phyloP scores from a whole-genome alignment of 2,329 filamentous ascomycete species.

The Cladosporium sphaerospermum region DNA sequence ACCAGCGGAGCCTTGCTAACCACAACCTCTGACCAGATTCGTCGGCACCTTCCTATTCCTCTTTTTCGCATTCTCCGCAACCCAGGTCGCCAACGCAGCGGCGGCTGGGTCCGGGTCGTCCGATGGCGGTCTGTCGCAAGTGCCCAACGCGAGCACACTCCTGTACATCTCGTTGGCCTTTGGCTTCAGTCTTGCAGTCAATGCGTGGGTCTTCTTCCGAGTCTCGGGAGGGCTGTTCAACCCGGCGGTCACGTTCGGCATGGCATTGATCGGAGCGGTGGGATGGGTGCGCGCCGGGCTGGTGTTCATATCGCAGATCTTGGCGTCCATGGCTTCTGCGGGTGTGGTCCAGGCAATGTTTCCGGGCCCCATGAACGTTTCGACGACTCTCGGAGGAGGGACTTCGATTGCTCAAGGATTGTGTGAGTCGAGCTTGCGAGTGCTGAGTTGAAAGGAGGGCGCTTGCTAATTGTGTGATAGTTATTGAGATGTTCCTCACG shows the following conservation, averaged over 20 bases:
- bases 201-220: conserved; percentile 41
- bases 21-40: conserved; percentile 19
- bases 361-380: conserved; percentile 40
- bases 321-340: conserved; percentile 41
- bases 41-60: conserved; percentile 43
- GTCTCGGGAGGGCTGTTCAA: conserved; percentile 37
- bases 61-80: conserved; percentile 36
- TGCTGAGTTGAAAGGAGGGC: background rate
- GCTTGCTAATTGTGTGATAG: conserved; percentile 13
- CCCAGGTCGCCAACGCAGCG: conserved; percentile 36
- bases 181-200: conserved; percentile 39
- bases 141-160: conserved; percentile 31
- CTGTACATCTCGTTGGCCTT: conserved; percentile 37
- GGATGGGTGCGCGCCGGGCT: conserved; percentile 38
- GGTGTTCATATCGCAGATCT: conserved; percentile 40
- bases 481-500: conserved; percentile 47
- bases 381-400: conserved; percentile 37
- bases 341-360: conserved; percentile 40
- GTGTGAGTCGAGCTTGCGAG: conserved; percentile 20
- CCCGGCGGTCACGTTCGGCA: conserved; percentile 41
- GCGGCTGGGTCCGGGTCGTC: conserved; percentile 15
- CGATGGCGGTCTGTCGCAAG: conserved; percentile 21
- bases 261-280: conserved; percentile 44
- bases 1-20: background rate
- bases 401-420: conserved; percentile 41